Evolutionary conservation across 73 alveolate species (phyloP).

Genomic region (Symbiodinium pilosum): DNA sequence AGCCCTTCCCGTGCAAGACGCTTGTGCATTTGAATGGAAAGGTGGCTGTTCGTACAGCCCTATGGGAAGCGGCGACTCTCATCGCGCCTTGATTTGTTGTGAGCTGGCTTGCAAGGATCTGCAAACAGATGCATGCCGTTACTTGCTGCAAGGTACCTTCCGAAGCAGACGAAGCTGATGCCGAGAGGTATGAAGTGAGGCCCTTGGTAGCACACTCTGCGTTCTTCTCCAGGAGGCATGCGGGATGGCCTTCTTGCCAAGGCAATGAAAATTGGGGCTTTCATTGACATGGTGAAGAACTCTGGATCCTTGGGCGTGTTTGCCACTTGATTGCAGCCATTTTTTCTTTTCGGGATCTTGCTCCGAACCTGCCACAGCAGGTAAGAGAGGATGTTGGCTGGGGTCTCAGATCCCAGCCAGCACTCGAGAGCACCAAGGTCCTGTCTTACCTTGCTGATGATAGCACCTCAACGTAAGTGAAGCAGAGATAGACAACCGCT

Average conservation of each 20-base stretch:
- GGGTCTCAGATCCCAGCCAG: background rate
- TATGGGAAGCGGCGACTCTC: background rate
- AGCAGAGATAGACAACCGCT: no score
- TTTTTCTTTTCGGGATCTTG: no score
- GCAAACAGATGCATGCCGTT: no score
- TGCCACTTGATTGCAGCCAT: background rate
- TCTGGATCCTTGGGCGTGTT: slow-evolving; percentile 1
- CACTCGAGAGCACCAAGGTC: no score
- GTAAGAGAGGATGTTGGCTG: background rate
- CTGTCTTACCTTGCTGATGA: no score
- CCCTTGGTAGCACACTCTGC: background rate
- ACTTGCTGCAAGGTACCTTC: background rate
- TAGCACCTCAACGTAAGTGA: no score
- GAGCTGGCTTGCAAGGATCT: no score
- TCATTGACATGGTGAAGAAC: slow-evolving; percentile 2
- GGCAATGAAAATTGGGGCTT: background rate
- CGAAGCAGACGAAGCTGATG: background rate
- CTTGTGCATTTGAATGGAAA: no score
- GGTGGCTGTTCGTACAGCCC: background rate
- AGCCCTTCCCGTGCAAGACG: no score
- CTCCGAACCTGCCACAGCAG: background rate
- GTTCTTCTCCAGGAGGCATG: background rate
- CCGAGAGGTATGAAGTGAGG: background rate
- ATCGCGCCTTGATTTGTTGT: background rate
- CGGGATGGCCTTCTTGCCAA: background rate